These are phyloP conservation scores for Suillus cothurnatus DNA, from an alignment of 768 basidiomycete genomes.

Conservation along the genomic window DNA sequence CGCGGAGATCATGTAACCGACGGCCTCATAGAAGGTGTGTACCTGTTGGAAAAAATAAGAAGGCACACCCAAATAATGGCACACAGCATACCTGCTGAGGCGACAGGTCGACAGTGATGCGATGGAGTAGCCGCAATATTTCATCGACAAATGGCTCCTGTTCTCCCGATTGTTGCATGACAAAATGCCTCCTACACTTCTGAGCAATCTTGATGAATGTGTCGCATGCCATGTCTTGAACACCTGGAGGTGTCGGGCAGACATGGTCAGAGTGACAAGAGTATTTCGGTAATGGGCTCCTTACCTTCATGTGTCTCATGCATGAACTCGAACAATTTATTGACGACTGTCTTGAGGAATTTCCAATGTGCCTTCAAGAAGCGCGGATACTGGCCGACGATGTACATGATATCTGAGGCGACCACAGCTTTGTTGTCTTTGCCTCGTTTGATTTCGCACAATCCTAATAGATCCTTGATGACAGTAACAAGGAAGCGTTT, in stretches of 20 bases:
- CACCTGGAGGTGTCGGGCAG: conserved; percentile 53
- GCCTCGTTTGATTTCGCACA: conserved; percentile 97
- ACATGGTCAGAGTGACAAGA: conserved; percentile 9
- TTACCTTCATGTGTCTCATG: conserved; percentile 97
- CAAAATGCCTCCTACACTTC: conserved; percentile 96
- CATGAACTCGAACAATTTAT: conserved; percentile 99
- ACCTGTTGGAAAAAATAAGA: conserved; percentile 43
- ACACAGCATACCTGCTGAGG: conserved; percentile 66
- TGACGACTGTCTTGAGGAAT: conserved; percentile 99
- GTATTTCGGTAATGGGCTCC: conserved; percentile 15
- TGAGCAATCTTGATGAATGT: conserved; percentile 99
- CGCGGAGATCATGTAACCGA: conserved; percentile 99
- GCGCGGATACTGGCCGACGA: conserved; percentile 98
- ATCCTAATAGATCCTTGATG: conserved; percentile 96
- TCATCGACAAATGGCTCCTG: conserved; percentile 98
- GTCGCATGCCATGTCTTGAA: conserved; percentile 99
- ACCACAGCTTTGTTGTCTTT: conserved; percentile 99
- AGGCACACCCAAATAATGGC: conserved; percentile 14
- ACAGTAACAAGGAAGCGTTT: conserved; percentile 99
- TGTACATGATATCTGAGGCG: conserved; percentile 96
- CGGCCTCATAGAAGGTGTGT: conserved; percentile 98
- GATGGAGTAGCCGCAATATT: conserved; percentile 86
- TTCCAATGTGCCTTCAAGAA: conserved; percentile 99
- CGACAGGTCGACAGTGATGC: conserved; percentile 92
- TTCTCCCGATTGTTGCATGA: conserved; percentile 98